Evolutionary conservation across 371 early-diverging fungal genomes (phyloP).

Genomic region (Thermomucor indicae-seudaticae): DNA sequence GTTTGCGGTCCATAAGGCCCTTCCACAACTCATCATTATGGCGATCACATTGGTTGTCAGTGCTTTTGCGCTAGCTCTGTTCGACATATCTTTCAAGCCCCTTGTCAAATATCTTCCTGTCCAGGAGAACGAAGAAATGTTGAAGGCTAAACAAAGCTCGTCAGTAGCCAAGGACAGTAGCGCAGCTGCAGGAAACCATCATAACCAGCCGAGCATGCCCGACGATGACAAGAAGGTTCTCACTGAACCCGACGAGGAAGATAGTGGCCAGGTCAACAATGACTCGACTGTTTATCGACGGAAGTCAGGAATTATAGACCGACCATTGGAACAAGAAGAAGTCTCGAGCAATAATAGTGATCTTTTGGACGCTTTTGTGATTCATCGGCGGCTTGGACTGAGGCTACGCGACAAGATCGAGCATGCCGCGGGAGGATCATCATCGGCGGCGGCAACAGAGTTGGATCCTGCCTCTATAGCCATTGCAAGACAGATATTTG

Average conservation of each 20-base stretch:
- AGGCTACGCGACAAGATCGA: neutral
- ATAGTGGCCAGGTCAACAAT: neutral
- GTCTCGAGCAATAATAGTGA: too few species aligned
- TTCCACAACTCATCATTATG: slow-evolving; percentile 52
- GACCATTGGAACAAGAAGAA: too few species aligned
- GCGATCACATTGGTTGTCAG: slow-evolving; percentile 49
- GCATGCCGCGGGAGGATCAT: neutral
- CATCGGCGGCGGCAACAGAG: neutral
- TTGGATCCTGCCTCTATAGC: neutral
- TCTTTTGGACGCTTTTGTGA: neutral
- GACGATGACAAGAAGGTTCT: neutral
- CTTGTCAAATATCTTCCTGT: slow-evolving; percentile 62
- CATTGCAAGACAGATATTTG: slow-evolving; percentile 6
- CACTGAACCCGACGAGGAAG: neutral
- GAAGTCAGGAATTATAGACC: too few species aligned
- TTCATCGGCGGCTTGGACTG: neutral
- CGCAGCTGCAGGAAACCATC: neutral
- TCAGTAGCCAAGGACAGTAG: neutral
- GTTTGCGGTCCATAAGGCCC: slow-evolving; percentile 52
- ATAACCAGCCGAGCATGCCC: neutral
- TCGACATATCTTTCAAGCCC: slow-evolving; percentile 63
- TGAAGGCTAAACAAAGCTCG: neutral
- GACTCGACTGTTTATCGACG: too few species aligned
- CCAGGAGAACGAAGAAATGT: neutral
- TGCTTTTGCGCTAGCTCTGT: slow-evolving; percentile 41